Evolutionary conservation across 2,329 filamentous ascomycete genomes (phyloP).

Genomic region (Phymatotrichopsis omnivora): DNA sequence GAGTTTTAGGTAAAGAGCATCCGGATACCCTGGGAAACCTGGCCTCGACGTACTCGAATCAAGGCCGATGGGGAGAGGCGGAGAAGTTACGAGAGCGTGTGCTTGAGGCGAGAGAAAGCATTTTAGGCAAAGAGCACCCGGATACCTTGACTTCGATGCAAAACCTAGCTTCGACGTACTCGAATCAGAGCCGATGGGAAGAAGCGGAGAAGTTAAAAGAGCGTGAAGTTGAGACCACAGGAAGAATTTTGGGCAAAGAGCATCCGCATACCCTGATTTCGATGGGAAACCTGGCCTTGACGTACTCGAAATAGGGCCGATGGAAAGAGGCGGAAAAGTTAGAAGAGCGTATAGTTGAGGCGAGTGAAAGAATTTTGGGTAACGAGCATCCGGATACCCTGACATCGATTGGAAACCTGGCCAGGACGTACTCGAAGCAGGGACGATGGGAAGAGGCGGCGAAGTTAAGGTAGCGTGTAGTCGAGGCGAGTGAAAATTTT

Average conservation of each 20-base stretch:
- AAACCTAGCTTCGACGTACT: slow-evolving; percentile 1
- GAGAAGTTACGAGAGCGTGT: not conserved
- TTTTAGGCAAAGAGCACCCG: not conserved
- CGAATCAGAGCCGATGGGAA: not conserved
- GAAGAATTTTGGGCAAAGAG: too few species aligned
- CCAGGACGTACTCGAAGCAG: not conserved
- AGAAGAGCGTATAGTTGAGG: too few species aligned
- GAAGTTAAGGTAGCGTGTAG: not conserved
- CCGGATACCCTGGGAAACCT: slow-evolving; percentile 3
- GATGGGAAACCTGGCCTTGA: slow-evolving; percentile 4
- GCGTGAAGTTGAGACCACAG: too few species aligned
- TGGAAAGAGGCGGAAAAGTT: too few species aligned
- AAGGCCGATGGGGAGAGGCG: slow-evolving; percentile 2
- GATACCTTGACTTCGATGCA: slow-evolving; percentile 3
- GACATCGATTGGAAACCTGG: not conserved
- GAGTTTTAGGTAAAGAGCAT: too few species aligned
- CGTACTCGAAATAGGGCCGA: not conserved
- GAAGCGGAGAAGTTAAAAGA: not conserved
- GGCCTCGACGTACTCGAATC: not conserved
- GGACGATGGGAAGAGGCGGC: slow-evolving; percentile 9
- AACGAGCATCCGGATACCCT: slow-evolving; percentile 2
- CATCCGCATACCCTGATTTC: too few species aligned
- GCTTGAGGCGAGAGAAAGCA: not conserved
- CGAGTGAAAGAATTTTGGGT: too few species aligned
- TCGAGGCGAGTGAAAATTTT: not conserved